Percentiles rank a stretch among this genome's conserved stretches.
Conservation (phyloP, 2,329 filamentous ascomycete genomes). For the Decorospora gaudefroyi region DNA sequence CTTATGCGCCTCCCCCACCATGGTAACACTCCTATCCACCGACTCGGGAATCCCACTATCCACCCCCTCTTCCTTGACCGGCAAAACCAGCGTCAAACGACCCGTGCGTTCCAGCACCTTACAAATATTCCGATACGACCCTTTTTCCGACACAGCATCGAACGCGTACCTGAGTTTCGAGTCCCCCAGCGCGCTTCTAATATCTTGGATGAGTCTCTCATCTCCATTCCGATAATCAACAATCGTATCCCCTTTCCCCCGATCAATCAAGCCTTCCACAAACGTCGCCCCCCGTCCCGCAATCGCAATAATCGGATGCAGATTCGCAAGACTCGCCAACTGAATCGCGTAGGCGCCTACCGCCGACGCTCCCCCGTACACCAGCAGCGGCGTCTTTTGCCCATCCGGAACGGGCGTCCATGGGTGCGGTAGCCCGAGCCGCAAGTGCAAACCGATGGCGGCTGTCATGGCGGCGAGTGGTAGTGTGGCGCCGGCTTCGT, state of each 20-base stretch:
- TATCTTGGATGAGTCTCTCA: slow-evolving; percentile 46
- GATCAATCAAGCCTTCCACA: slow-evolving; percentile 48
- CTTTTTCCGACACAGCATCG: slow-evolving; percentile 62
- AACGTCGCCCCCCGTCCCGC: slow-evolving; percentile 47
- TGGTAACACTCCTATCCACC: slow-evolving; percentile 48
- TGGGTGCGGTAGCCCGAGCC: slow-evolving; percentile 50
- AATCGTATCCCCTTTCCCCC: slow-evolving; percentile 49
- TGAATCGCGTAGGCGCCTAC: slow-evolving; percentile 52
- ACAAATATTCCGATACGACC: slow-evolving; percentile 47
- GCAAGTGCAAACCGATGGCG: slow-evolving; percentile 51
- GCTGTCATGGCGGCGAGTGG: slow-evolving; percentile 55
- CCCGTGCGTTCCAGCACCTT: slow-evolving; percentile 46
- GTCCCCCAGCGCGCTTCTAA: slow-evolving; percentile 53
- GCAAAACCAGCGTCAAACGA: slow-evolving; percentile 50
- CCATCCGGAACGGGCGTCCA: slow-evolving; percentile 38
- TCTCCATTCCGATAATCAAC: slow-evolving; percentile 62
- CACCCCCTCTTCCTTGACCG: slow-evolving; percentile 49
- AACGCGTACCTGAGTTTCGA: slow-evolving; percentile 57
- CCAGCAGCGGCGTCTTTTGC: slow-evolving; percentile 39
- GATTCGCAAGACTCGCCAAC: slow-evolving; percentile 46
- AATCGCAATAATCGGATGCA: slow-evolving; percentile 52
- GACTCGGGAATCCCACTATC: slow-evolving; percentile 51
- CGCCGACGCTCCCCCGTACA: slow-evolving; percentile 50
- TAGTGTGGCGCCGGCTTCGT: slow-evolving; percentile 56
- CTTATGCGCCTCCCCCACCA: slow-evolving; percentile 40